Evolutionary conservation across 139 green algal genomes (phyloP).

Genomic region (Tetradesmus lagerheimii): DNA sequence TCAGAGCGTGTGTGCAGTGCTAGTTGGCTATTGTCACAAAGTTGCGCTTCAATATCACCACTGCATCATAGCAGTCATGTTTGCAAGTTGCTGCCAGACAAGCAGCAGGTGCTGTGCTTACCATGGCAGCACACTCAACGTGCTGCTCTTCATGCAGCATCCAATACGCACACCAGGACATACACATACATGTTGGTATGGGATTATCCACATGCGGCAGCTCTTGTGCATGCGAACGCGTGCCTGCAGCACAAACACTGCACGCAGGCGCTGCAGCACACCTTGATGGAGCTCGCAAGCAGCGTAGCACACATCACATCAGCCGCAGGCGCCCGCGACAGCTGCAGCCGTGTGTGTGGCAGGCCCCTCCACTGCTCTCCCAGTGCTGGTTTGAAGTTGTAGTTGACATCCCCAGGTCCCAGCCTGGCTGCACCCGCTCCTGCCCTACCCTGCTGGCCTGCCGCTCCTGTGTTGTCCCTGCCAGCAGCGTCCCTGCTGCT

Average conservation of each 20-base stretch:
- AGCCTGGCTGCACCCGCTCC: background rate
- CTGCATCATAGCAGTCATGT: too few relatives aligned
- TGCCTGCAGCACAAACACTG: background rate
- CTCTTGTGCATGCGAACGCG: too few relatives aligned
- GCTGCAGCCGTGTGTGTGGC: conserved; percentile 52
- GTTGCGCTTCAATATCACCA: too few relatives aligned
- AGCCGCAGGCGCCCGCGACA: conserved; percentile 12
- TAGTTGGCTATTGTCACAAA: too few relatives aligned
- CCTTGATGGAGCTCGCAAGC: background rate
- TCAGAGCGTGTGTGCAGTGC: too few relatives aligned
- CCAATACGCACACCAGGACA: too few relatives aligned
- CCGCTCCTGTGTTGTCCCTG: background rate
- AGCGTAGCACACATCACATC: background rate
- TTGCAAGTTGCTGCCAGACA: too few relatives aligned
- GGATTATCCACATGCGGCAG: too few relatives aligned
- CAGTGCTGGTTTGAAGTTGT: conserved; percentile 57
- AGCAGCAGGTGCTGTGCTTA: too few relatives aligned
- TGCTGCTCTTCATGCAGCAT: too few relatives aligned
- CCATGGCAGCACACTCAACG: too few relatives aligned
- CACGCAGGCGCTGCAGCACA: background rate
- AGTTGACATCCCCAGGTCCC: background rate
- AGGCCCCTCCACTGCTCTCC: conserved; percentile 67
- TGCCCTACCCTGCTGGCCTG: background rate
- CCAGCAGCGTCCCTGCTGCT: background rate
- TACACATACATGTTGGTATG: too few relatives aligned